Evolutionary conservation across 257 asterid species (phyloP).

Genomic region (Catharanthus roseus): DNA sequence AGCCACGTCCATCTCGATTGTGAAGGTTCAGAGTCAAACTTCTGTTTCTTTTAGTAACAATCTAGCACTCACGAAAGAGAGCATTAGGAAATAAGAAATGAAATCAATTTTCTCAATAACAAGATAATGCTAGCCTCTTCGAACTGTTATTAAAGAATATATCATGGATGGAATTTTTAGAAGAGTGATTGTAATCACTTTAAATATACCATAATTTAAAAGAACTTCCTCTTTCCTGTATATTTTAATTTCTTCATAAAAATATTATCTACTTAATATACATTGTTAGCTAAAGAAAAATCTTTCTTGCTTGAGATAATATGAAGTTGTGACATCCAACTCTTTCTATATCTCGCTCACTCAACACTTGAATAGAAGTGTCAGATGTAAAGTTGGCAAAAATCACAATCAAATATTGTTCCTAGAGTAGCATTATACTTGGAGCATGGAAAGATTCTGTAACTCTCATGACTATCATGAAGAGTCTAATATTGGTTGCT

Average conservation of each 20-base stretch:
- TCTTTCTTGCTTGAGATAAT: no score
- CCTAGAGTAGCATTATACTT: no score
- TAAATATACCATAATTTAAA: neutral
- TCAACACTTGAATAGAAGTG: no score
- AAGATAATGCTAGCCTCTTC: neutral
- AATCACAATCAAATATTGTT: neutral
- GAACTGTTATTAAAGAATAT: neutral
- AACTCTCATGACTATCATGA: no score
- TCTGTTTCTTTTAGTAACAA: slow-evolving; percentile 49
- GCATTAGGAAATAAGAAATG: neutral
- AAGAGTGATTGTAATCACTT: neutral
- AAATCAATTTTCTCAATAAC: neutral
- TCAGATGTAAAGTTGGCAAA: no score
- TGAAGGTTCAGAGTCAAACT: slow-evolving; percentile 51
- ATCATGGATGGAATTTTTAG: neutral
- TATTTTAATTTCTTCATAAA: no score
- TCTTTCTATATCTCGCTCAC: no score
- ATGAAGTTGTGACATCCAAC: no score
- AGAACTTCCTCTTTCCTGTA: no score
- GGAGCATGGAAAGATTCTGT: neutral
- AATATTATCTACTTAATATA: no score
- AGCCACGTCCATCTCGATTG: slow-evolving; percentile 32
- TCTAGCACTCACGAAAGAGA: slow-evolving; percentile 29
- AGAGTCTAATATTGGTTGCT: no score
- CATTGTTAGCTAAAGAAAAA: no score